Conservation (phyloP, 768 basidiomycete species). For the Mycena albidolilacea region DNA sequence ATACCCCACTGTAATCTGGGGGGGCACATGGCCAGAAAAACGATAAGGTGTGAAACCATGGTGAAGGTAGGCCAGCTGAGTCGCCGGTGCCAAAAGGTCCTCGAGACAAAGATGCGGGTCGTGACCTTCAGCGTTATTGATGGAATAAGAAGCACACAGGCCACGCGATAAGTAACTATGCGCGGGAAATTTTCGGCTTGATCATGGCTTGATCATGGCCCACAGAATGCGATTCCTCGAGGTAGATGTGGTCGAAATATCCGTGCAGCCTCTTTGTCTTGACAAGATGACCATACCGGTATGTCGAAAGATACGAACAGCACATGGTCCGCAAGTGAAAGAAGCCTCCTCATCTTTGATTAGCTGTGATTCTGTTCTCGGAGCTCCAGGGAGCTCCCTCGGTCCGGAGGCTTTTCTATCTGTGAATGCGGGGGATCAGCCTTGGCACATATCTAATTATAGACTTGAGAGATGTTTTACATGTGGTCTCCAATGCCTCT, state of each 20-base stretch:
- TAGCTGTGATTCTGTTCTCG: not conserved
- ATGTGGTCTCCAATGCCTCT: not conserved
- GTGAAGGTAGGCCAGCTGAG: slow-evolving; percentile 6
- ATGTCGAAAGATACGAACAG: not conserved
- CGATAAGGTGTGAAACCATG: slow-evolving; percentile 36
- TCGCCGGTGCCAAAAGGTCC: not conserved
- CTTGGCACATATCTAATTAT: not conserved
- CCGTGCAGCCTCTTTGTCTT: too few relatives aligned
- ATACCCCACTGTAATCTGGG: slow-evolving; percentile 22
- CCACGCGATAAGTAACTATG: not conserved
- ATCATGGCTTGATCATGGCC: not conserved
- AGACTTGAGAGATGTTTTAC: not conserved
- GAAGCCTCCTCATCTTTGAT: not conserved
- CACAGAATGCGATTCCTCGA: too few relatives aligned
- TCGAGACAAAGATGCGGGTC: not conserved
- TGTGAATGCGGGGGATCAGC: slow-evolving; percentile 9
- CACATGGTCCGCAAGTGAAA: not conserved
- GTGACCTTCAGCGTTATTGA: not conserved
- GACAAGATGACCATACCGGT: too few relatives aligned
- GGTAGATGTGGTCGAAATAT: too few relatives aligned
- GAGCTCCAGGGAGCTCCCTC: not conserved
- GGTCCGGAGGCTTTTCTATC: not conserved
- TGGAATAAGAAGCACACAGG: not conserved
- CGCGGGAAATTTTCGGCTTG: not conserved
- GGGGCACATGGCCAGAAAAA: slow-evolving; percentile 18